Evolutionary conservation across 2,329 filamentous ascomycete species (phyloP).

Genomic region (Xylariaceae sp.): DNA sequence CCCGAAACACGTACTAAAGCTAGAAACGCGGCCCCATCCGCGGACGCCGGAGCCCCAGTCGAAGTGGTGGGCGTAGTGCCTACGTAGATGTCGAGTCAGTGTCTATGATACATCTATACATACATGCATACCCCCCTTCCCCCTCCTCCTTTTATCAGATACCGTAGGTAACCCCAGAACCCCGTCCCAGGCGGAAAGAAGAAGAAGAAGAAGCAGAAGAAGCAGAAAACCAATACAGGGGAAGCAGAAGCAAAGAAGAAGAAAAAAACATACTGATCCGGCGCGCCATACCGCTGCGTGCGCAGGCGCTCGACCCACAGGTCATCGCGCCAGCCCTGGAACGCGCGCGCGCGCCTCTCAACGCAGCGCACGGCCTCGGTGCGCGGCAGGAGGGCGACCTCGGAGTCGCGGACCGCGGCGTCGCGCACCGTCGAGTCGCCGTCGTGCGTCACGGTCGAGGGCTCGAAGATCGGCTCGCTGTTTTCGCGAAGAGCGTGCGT

Average conservation of each 20-base stretch:
- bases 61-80: conserved; percentile 56
- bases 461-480: conserved; percentile 52
- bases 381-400: conserved; percentile 55
- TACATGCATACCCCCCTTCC: too few relatives aligned
- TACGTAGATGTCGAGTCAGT: not conserved
- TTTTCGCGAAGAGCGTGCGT: not conserved
- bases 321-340: conserved; percentile 58
- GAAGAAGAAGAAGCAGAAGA: too few relatives aligned
- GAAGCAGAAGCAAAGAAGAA: not conserved
- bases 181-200: too few relatives aligned
- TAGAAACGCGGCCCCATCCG: conserved; percentile 52
- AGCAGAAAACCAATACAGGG: too few relatives aligned
- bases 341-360: conserved; percentile 48
- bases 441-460: conserved; percentile 54
- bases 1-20: too few relatives aligned
- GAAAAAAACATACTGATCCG: conserved; percentile 36
- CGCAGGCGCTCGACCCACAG: conserved; percentile 56
- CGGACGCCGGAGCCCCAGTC: conserved; percentile 58
- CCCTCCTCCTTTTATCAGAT: too few relatives aligned
- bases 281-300: conserved; percentile 50
- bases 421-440: conserved; percentile 46
- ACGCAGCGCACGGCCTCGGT: conserved; percentile 42
- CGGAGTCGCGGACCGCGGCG: conserved; percentile 51
- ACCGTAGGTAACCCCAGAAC: too few relatives aligned
- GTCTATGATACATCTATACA: too few relatives aligned